These are phyloP conservation scores for Rubus parviflorus DNA, from an alignment of 306 rosid genomes.

Conservation along the genomic window DNA sequence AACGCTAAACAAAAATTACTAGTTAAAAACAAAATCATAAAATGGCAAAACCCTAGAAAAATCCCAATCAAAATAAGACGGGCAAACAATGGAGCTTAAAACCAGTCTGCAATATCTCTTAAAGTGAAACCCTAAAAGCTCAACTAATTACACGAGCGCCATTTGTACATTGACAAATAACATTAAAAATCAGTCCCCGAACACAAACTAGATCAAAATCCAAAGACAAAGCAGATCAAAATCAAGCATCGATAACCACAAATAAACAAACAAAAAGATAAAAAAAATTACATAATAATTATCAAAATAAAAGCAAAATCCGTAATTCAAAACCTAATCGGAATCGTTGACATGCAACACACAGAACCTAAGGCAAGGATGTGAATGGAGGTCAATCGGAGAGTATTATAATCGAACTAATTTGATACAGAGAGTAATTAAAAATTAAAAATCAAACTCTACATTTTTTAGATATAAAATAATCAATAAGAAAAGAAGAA, in stretches of 20 bases:
- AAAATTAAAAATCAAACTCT: neutral
- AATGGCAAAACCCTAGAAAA: slow-evolving; percentile 19
- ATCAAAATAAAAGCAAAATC: neutral
- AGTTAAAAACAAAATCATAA: neutral
- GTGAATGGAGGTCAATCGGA: slow-evolving; percentile 21
- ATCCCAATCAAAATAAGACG: slow-evolving; percentile 4
- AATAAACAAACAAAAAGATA: neutral
- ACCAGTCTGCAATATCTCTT: neutral
- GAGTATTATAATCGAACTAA: neutral
- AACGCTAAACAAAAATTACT: neutral
- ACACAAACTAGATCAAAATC: slow-evolving; percentile 8
- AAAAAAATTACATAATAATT: neutral
- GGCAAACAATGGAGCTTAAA: neutral
- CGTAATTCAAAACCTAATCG: slow-evolving; percentile 31
- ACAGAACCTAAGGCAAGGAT: slow-evolving; percentile 26
- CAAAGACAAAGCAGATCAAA: slow-evolving; percentile 34
- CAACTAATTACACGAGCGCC: slow-evolving; percentile 1
- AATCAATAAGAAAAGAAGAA: neutral
- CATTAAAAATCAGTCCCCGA: neutral
- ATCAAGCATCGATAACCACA: slow-evolving; percentile 16
- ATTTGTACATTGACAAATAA: neutral
- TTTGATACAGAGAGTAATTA: neutral
- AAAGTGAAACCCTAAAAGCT: slow-evolving; percentile 23
- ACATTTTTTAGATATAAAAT: neutral
- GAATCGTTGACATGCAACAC: slow-evolving; percentile 31